These are phyloP conservation scores for Barnettozyma pratensis DNA, from an alignment of 805 yeast genomes.

Conservation along the genomic window DNA sequence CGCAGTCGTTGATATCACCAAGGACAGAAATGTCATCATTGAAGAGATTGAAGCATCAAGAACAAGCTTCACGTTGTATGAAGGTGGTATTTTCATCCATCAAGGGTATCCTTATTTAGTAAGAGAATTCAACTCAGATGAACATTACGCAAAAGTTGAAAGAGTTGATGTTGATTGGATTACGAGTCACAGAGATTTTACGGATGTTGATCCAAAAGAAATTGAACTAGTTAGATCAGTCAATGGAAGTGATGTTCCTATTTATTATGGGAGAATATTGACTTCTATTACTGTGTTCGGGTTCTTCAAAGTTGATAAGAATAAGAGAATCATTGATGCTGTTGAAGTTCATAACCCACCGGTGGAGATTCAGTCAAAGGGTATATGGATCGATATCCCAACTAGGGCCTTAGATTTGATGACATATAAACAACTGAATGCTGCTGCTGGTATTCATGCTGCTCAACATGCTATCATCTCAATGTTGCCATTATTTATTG, in stretches of 20 bases:
- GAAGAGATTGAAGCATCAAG: constrained; percentile 89
- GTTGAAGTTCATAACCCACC: constrained; percentile 93
- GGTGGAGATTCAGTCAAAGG: constrained; percentile 59
- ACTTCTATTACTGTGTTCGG: constrained; percentile 85
- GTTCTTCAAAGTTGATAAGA: constrained; percentile 77
- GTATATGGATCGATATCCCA: constrained; percentile 91
- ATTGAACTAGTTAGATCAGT: constrained; percentile 60
- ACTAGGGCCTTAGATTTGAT: constrained; percentile 53
- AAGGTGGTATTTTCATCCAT: constrained; percentile 90
- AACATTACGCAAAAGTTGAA: constrained; percentile 76
- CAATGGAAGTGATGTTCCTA: constrained; percentile 47
- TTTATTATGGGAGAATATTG: constrained; percentile 69
- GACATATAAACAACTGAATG: constrained; percentile 49
- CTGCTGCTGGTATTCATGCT: constrained; percentile 95
- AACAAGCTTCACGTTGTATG: constrained; percentile 83
- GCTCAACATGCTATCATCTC: constrained; percentile 89
- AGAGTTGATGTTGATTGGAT: constrained; percentile 93
- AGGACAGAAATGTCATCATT: constrained; percentile 66
- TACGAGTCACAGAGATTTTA: constrained; percentile 85
- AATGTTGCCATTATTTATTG: constrained; percentile 66
- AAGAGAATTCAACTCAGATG: constrained; percentile 74
- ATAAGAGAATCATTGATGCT: constrained; percentile 80
- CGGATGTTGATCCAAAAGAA: constrained; percentile 85
- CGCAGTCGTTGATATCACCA: constrained; percentile 88
- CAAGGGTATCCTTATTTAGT: constrained; percentile 91